These are phyloP conservation scores for Withania somnifera DNA, from an alignment of 305 asterid genomes.

Conservation along the genomic window DNA sequence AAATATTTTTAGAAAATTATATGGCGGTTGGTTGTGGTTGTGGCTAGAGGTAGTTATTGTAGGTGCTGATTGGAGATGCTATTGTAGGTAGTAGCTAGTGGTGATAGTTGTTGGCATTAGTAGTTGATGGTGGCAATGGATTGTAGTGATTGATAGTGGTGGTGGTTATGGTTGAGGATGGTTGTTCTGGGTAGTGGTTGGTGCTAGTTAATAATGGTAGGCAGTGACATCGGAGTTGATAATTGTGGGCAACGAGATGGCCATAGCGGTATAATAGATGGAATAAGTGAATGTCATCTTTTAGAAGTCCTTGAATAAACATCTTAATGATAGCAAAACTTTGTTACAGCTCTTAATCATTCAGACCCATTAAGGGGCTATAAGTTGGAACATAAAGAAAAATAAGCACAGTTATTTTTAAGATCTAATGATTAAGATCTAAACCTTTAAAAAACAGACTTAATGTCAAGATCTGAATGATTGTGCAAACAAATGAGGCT, in stretches of 20 bases:
- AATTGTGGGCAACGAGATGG: neutral
- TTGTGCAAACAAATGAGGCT: neutral
- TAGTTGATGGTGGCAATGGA: neutral
- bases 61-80: neutral
- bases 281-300: neutral
- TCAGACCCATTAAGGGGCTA: neutral
- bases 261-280: neutral
- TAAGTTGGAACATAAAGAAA: neutral
- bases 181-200: neutral
- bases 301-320: neutral
- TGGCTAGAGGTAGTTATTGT: neutral
- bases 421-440: neutral
- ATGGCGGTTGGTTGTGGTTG: neutral
- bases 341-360: neutral
- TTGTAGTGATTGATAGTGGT: neutral
- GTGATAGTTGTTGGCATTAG: neutral
- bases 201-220: neutral
- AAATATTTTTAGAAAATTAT: neutral
- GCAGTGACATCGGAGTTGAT: neutral
- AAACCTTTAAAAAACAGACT: neutral
- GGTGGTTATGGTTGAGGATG: neutral
- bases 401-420: neutral
- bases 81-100: neutral
- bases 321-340: neutral
- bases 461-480: neutral